Conservation (phyloP, 139 green algal genomes). For the Raphidocelis subcapitata region DNA sequence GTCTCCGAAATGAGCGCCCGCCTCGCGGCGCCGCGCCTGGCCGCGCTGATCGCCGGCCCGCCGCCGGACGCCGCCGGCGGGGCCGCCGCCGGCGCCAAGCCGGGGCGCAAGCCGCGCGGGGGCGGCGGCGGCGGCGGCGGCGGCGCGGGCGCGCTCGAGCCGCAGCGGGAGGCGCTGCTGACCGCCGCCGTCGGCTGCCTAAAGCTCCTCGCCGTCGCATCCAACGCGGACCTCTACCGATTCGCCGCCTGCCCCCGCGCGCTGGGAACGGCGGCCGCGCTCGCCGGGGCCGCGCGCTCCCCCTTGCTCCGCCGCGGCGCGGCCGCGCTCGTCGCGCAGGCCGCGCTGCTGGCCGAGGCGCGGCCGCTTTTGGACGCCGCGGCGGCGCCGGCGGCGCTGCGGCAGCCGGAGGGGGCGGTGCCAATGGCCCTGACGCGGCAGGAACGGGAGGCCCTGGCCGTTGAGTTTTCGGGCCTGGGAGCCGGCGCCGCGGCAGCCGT, state of each 20-base stretch:
- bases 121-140: no score
- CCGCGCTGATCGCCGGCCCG: not conserved
- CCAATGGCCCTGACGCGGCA: not conserved
- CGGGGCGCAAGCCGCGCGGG: no score
- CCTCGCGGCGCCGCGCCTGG: conserved; percentile 6
- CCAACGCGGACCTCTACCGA: conserved; percentile 7
- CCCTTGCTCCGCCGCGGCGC: not conserved
- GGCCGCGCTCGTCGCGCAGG: conserved; percentile 14
- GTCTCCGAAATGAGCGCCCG: not conserved
- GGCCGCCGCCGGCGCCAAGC: no score
- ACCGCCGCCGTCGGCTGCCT: not conserved
- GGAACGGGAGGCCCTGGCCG: no score
- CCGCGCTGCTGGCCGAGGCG: not conserved
- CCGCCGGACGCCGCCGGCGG: not conserved
- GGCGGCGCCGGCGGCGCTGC: conserved; percentile 9
- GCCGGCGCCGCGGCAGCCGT: no score
- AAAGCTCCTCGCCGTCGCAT: conserved; percentile 12
- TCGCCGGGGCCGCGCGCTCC: no score
- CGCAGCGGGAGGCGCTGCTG: conserved; percentile 6
- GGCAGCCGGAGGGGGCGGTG: not conserved
- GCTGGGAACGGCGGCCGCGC: no score
- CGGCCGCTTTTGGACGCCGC: conserved; percentile 1
- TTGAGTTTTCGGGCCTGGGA: no score
- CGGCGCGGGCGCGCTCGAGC: not conserved
- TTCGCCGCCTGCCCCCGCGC: not conserved